Percentiles rank a stretch among this genome's conserved stretches.
Evolutionary conservation across 257 asterid species (phyloP).

Genomic region (Anisodus acutangulus): DNA sequence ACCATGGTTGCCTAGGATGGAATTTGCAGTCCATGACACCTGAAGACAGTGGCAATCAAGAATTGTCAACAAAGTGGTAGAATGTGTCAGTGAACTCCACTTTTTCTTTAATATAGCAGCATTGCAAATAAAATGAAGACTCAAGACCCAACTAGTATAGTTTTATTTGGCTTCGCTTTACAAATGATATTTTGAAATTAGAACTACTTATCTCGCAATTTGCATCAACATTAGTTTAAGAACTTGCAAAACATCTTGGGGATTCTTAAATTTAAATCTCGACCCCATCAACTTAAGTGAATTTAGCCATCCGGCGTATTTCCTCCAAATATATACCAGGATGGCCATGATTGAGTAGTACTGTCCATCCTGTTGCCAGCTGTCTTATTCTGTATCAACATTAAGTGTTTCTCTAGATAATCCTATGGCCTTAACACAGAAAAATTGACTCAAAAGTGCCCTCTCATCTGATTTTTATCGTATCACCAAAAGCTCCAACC

Average conservation of each 20-base stretch:
- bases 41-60: constrained; percentile 41
- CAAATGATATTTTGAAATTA: not conserved
- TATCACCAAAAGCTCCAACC: constrained; percentile 3
- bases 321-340: not conserved
- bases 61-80: constrained; percentile 22
- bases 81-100: not conserved
- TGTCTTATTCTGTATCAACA: not conserved
- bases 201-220: not conserved
- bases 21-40: constrained; percentile 94
- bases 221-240: not conserved
- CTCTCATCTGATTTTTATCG: not conserved
- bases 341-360: not conserved
- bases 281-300: not conserved
- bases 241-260: constrained; percentile 9
- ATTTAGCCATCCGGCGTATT: not conserved
- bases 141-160: constrained; percentile 18
- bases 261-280: not conserved
- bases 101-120: not conserved
- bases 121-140: constrained; percentile 11
- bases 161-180: constrained; percentile 8
- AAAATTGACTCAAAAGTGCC: not conserved
- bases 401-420: constrained; percentile 2
- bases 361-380: not conserved
- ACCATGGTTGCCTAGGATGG: constrained; percentile 98
- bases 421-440: not conserved